Evolutionary conservation across 768 basidiomycete species (phyloP).

Genomic region (Amylocystis lapponica): DNA sequence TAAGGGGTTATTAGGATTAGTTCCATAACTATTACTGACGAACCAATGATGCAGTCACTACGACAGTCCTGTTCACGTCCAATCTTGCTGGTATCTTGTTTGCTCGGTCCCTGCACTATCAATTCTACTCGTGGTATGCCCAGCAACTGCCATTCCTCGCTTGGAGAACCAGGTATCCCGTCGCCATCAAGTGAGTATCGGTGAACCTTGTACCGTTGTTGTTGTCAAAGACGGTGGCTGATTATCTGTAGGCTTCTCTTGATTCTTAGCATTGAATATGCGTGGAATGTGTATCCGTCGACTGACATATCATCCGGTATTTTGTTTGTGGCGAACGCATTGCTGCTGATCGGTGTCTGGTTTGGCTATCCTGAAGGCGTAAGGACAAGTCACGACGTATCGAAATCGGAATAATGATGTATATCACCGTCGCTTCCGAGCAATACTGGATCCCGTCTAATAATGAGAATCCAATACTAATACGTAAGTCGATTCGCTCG

Average conservation of each 20-base stretch:
- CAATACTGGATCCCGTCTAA: neutral
- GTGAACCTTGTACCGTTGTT: constrained; percentile 20
- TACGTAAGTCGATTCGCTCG: no score
- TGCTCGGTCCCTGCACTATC: constrained; percentile 94
- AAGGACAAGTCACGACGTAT: constrained; percentile 7
- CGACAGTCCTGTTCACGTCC: constrained; percentile 80
- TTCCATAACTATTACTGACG: constrained; percentile 10
- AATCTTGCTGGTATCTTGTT: constrained; percentile 90
- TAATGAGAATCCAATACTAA: no score
- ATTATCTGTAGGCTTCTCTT: constrained; percentile 45
- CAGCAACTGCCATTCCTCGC: constrained; percentile 82
- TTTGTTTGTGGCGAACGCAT: constrained; percentile 44
- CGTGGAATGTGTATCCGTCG: constrained; percentile 87
- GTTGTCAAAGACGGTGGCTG: neutral
- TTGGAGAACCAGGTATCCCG: constrained; percentile 67
- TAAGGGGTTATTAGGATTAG: constrained; percentile 33
- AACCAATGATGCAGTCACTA: constrained; percentile 39
- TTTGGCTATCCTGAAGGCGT: constrained; percentile 42
- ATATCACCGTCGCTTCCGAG: neutral
- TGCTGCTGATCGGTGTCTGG: constrained; percentile 52
- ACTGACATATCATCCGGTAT: constrained; percentile 58
- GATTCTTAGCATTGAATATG: constrained; percentile 65
- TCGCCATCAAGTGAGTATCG: constrained; percentile 51
- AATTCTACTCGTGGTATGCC: constrained; percentile 98
- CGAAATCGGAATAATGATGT: neutral